Conservation (phyloP, 805 yeast genomes). For the Lipomyces starkeyi region DNA sequence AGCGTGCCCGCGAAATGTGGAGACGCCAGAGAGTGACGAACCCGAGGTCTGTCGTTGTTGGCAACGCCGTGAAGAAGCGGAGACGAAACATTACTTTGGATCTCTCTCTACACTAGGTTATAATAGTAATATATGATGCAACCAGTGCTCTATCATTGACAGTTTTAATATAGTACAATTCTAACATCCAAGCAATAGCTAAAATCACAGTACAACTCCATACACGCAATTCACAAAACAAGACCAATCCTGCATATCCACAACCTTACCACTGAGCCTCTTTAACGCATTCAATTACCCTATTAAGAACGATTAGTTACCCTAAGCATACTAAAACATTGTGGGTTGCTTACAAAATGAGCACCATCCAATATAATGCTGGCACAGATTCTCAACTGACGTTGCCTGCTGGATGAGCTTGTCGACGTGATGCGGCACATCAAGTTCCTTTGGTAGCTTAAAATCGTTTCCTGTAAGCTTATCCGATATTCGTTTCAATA, state of each 20-base stretch:
- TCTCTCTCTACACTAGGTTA: too few relatives aligned
- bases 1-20: too few relatives aligned
- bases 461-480: conserved; percentile 95
- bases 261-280: neutral
- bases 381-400: conserved; percentile 92
- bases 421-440: conserved; percentile 90
- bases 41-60: too few relatives aligned
- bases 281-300: neutral
- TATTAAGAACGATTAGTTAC: neutral
- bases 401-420: conserved; percentile 94
- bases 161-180: neutral
- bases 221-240: neutral
- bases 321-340: neutral
- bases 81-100: too few relatives aligned
- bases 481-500: conserved; percentile 86
- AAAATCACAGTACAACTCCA: neutral
- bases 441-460: conserved; percentile 68
- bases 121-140: neutral
- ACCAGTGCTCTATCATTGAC: neutral
- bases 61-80: too few relatives aligned
- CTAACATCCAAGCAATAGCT: neutral
- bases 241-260: neutral
- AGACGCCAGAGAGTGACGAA: too few relatives aligned
- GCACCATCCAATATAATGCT: conserved; percentile 99
- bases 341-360: conserved; percentile 67